Evolutionary conservation across 2,329 filamentous ascomycete species (phyloP), one percentile per base, ranked within the genome.

Genomic region (Orbilia brochopaga): DNA sequence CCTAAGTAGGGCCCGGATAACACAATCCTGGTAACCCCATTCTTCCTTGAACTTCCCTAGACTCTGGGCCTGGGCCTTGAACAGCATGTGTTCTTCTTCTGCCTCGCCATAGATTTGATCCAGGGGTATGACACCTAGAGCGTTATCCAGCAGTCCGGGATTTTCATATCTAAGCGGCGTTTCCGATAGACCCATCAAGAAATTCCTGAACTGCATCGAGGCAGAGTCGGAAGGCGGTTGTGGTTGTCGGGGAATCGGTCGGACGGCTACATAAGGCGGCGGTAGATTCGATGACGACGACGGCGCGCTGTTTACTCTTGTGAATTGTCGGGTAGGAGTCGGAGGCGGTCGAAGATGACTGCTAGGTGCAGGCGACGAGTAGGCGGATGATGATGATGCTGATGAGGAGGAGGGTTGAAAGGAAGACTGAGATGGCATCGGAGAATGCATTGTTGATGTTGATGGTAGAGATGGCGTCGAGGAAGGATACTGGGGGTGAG

Each of bases 21-120:
- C 91, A 79, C 93, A 99, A 81, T 99, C 94, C 80, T 97, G 93
- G 79, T 97, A 97, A 65, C 92, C 93, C 93, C 93, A 97, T 82
- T 92, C 89, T 1, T 92, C 86, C 79, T 90, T 89, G 62, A 88
- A 90, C 64, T 90, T 87, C 19, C 90, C 90, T 82, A 96, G 87
- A 75, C 91, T 96, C 78, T 90, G 90, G 32, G 93, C 93, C 79
- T 96, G 88, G 35, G 91, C 94, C 78, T 90, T 87, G 76, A 96
- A 83, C 30, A 97, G 88, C 79, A 97, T 91, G 74, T 86, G 87
- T 80, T 97, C 92, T 79, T 97, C 93, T 79, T 97, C 92, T 58
- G 94, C 94, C 79, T 97, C 92, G 75, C 88, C 85, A 80, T 97
- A 97, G 76, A 99, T 91, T 75, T 91, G 87, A 78, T 97, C 91